Conservation (phyloP, 768 basidiomycete species). For the Albatrellus ellisii region DNA sequence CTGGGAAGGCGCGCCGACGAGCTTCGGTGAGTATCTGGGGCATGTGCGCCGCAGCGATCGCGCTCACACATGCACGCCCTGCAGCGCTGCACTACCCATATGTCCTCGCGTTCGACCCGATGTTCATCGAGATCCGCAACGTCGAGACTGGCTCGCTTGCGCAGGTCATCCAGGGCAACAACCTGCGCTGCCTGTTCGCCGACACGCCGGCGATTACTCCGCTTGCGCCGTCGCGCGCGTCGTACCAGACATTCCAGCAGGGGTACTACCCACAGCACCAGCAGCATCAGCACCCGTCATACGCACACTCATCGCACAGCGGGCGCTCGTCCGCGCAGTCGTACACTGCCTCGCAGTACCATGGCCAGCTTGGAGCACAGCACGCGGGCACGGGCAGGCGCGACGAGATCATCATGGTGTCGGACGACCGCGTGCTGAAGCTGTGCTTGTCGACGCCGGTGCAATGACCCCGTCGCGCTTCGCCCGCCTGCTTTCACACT, state of each 20-base stretch:
- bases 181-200: constrained; percentile 82
- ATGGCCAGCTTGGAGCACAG: constrained; percentile 28
- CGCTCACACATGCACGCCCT: too few species aligned
- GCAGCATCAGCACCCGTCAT: background rate
- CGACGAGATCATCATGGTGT: constrained; percentile 83
- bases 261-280: background rate
- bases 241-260: constrained; percentile 8
- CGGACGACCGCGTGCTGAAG: constrained; percentile 75
- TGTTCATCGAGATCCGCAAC: constrained; percentile 93
- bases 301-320: background rate
- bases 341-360: constrained; percentile 26
- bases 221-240: constrained; percentile 33
- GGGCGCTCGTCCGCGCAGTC: constrained; percentile 8
- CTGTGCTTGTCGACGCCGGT: constrained; percentile 35
- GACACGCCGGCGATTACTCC: constrained; percentile 83
- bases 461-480: too few species aligned
- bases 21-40: constrained; percentile 63
- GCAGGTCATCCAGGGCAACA: constrained; percentile 91
- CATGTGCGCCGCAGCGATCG: background rate
- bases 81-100: constrained; percentile 92
- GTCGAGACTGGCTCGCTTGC: constrained; percentile 86
- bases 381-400: constrained; percentile 36
- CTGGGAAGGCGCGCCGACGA: constrained; percentile 92
- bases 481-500: too few species aligned
- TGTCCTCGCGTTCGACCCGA: constrained; percentile 91